These are phyloP conservation scores for Pezicula neosporulosa DNA, from an alignment of 2,329 filamentous ascomycete genomes.

Conservation along the genomic window DNA sequence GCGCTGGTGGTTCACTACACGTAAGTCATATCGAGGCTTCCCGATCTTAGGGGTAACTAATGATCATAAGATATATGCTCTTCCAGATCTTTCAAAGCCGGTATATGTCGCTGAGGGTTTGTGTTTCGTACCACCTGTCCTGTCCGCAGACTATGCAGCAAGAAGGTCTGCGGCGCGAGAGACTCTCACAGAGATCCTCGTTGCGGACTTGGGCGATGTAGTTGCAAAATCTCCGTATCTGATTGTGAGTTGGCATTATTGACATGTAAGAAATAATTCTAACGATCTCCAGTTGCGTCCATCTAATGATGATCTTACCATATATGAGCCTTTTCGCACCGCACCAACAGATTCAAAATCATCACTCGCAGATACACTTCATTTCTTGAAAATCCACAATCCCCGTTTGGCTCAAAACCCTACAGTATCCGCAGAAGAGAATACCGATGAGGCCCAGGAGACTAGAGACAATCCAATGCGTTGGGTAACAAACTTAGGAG, in stretches of 20 bases:
- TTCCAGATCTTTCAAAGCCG: constrained; percentile 69
- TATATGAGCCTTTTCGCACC: constrained; percentile 77
- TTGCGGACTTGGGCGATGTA: constrained; percentile 80
- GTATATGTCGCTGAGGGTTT: constrained; percentile 75
- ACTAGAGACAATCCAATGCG: constrained; percentile 39
- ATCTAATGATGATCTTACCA: constrained; percentile 73
- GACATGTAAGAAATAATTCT: constrained; percentile 1
- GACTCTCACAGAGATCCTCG: constrained; percentile 71
- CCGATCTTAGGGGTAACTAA: neutral
- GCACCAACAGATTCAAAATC: constrained; percentile 20
- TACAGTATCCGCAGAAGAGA: constrained; percentile 43
- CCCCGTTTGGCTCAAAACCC: constrained; percentile 58
- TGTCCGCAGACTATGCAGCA: constrained; percentile 68
- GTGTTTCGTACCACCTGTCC: constrained; percentile 70
- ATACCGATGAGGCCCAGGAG: constrained; percentile 43
- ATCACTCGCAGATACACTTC: constrained; percentile 43
- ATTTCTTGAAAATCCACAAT: constrained; percentile 75
- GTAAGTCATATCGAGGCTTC: constrained; percentile 45
- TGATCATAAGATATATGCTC: constrained; percentile 63
- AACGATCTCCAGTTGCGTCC: constrained; percentile 61
- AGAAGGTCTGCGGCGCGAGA: constrained; percentile 72
- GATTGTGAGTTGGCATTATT: constrained; percentile 54
- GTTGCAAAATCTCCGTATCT: constrained; percentile 72
- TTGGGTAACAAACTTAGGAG: constrained; percentile 58
- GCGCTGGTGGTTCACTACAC: constrained; percentile 67